Evolutionary conservation across 352 stramenopile species (phyloP).

Genomic region (Globisporangium carolinianum): DNA sequence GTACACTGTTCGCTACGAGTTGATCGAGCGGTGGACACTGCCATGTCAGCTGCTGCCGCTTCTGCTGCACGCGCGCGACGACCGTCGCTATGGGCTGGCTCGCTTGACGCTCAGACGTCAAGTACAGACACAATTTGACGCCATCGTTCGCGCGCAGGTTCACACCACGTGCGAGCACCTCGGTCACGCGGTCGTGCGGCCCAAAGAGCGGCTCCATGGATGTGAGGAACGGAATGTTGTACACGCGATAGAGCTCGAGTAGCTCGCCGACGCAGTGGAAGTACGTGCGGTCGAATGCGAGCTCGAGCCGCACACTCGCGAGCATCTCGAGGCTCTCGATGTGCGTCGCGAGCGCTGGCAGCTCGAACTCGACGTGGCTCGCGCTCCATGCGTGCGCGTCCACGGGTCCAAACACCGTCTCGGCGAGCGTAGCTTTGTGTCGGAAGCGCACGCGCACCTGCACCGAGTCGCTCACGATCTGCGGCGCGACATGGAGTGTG

Average conservation of each 20-base stretch:
- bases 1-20: background rate
- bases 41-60: constrained; percentile 43
- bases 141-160: constrained; percentile 28
- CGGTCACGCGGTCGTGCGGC: constrained; percentile 35
- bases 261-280: constrained; percentile 48
- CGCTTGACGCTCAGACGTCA: constrained; percentile 10
- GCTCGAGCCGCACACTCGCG: constrained; percentile 26
- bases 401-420: constrained; percentile 29
- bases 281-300: constrained; percentile 46
- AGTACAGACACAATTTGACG: constrained; percentile 38
- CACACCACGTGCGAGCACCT: constrained; percentile 30
- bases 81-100: constrained; percentile 16
- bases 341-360: constrained; percentile 30
- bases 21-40: constrained; percentile 33
- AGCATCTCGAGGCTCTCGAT: constrained; percentile 26
- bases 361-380: constrained; percentile 31
- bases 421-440: constrained; percentile 3
- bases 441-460: constrained; percentile 36
- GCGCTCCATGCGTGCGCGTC: constrained; percentile 29
- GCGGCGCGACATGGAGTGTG: constrained; percentile 29
- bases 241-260: constrained; percentile 39
- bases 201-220: constrained; percentile 42
- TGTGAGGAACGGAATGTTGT: constrained; percentile 53
- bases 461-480: constrained; percentile 40
- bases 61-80: constrained; percentile 28